phyloP scores from a whole-genome alignment of 2,329 filamentous ascomycete species.

The Teratosphaeria gauchensis region DNA sequence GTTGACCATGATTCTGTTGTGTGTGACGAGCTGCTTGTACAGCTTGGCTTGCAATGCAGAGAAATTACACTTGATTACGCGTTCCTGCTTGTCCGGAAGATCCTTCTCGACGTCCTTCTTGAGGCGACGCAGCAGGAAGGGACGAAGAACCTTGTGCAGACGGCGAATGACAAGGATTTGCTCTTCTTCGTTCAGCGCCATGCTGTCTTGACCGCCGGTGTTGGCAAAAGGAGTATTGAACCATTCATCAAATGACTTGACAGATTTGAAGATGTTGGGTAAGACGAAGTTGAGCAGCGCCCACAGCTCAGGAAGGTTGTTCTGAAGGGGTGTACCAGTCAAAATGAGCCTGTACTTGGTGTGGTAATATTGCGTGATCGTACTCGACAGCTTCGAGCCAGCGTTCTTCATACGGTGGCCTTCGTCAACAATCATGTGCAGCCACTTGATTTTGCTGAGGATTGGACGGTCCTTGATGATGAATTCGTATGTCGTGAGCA shows the following conservation, averaged over 20 bases:
- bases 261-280: conserved; percentile 97
- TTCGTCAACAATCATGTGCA: conserved; percentile 99
- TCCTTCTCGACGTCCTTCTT: conserved; percentile 99
- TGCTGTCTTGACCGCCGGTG: conserved; percentile 94
- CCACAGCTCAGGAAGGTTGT: conserved; percentile 94
- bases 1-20: conserved; percentile 88
- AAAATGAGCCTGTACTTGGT: conserved; percentile 94
- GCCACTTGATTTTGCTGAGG: conserved; percentile 97
- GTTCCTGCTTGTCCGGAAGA: conserved; percentile 95
- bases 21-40: conserved; percentile 94
- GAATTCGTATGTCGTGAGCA: conserved; percentile 97
- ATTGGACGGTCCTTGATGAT: conserved; percentile 97
- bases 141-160: conserved; percentile 92
- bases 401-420: conserved; percentile 99
- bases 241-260: conserved; percentile 98
- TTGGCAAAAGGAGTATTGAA: conserved; percentile 99
- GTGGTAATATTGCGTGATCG: conserved; percentile 88
- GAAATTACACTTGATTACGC: conserved; percentile 98
- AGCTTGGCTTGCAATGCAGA: conserved; percentile 86
- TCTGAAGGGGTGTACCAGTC: conserved; percentile 93
- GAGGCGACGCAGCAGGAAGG: conserved; percentile 92
- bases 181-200: conserved; percentile 99
- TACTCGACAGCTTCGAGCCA: conserved; percentile 89
- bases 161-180: conserved; percentile 95
- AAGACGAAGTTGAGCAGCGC: conserved; percentile 97